These are phyloP conservation scores for Agapanthus africanus DNA, from an alignment of 106 monocot genomes.

Conservation along the genomic window DNA sequence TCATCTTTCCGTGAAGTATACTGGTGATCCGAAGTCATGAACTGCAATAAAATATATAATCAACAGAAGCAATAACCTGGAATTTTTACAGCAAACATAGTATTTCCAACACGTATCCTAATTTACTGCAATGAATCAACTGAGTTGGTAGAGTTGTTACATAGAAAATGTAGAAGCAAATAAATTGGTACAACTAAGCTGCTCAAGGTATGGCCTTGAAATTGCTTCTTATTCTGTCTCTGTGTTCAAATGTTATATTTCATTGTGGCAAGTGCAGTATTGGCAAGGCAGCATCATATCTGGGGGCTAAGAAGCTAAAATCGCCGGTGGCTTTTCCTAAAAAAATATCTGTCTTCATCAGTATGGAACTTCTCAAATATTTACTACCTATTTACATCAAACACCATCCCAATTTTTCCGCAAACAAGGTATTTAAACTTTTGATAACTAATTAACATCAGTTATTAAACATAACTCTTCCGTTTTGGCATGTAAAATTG, in stretches of 20 bases:
- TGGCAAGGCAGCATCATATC: neutral
- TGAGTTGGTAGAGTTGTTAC: neutral
- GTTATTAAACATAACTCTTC: no score
- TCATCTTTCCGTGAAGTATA: constrained; percentile 91
- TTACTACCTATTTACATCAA: neutral
- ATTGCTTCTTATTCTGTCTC: neutral
- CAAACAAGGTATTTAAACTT: neutral
- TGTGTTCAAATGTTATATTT: neutral
- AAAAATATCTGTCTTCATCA: no score
- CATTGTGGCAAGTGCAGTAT: neutral
- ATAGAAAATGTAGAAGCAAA: neutral
- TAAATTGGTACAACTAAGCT: neutral
- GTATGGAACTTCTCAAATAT: no score
- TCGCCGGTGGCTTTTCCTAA: no score
- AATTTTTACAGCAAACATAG: neutral
- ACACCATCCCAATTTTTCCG: neutral
- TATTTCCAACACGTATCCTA: neutral
- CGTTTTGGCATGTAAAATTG: neutral
- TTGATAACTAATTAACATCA: neutral
- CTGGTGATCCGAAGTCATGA: constrained; percentile 90
- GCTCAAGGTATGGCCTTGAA: neutral
- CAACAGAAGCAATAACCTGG: neutral
- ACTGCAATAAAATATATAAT: constrained; percentile 45
- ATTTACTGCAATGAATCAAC: neutral
- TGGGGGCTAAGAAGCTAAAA: neutral